Evolutionary conservation across 768 basidiomycete species (phyloP), one percentile per base, ranked within the genome.

Genomic region (Suillus plorans): DNA sequence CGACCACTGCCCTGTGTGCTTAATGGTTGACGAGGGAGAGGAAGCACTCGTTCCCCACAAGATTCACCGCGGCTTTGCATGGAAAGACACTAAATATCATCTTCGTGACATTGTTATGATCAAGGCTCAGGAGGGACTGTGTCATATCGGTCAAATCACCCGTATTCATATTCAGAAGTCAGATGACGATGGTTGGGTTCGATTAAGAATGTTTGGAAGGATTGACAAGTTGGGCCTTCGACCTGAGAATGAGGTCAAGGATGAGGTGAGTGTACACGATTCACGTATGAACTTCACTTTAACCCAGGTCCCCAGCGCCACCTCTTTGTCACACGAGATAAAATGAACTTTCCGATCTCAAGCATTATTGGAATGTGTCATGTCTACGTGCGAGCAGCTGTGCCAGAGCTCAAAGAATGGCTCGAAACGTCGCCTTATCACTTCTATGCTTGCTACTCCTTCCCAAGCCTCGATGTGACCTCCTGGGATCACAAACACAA

Each of bases 91-190:
- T 2, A 74, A 74, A 0, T 92, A 87, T 66, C 92, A 94, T 62
- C 58, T 78, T 0, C 74, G 86, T 50, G 91, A 93, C 44, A 90
- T 84, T 66, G 84, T 86, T 5, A 76, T 87, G 6, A 82, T 87
- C 70, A 79, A 72, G 50, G 69, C 82, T 0, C 73, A 78, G 0
- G 66, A 78, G 1, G 87, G 87, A 0, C 84, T 86, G 1, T 87
- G 84, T 4, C 69, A 82, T 34, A 82, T 92, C 56, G 91, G 84
- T 1, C 84, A 85, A 44, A 79, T 91, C 65, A 13, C 28, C 28
- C 58, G 10, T 18, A 69, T 69, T 1, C 63, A 69, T 7, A 70
- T 86, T 62, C 64, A 45, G 66, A 70, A 69, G 49, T 63, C 64
- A 37, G 63, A 66, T 44, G 62, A 55, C n/a, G 55, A 69, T 56